Percentiles rank a stretch among this genome's conserved stretches.
Evolutionary conservation across 306 rosid species (phyloP).

Genomic region (Cicer chorassanicum): DNA sequence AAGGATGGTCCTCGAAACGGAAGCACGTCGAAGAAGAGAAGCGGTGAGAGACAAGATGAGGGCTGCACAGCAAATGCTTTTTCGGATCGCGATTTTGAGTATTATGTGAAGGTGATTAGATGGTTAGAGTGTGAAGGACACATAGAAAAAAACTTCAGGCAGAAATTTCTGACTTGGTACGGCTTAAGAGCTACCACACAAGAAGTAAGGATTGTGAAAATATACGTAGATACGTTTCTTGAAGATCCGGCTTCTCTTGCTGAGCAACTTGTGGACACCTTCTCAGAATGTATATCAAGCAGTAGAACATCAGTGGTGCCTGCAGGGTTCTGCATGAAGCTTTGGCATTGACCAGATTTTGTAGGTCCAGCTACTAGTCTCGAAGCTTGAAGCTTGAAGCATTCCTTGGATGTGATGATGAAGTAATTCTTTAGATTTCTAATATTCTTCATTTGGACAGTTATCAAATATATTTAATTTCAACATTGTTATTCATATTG

Average conservation of each 20-base stretch:
- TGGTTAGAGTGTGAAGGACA: constrained; percentile 95
- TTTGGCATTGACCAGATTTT: constrained; percentile 71
- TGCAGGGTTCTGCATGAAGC: constrained; percentile 88
- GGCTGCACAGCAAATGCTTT: constrained; percentile 55
- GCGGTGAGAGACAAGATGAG: constrained; percentile 60
- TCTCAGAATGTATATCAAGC: constrained; percentile 81
- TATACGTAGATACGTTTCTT: constrained; percentile 71
- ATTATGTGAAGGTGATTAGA: constrained; percentile 86
- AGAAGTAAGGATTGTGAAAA: constrained; percentile 81
- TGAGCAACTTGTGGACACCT: constrained; percentile 92
- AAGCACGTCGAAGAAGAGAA: constrained; percentile 77
- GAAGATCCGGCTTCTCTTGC: constrained; percentile 92
- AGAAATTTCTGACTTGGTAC: constrained; percentile 94
- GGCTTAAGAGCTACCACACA: constrained; percentile 84
- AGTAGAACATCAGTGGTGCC: constrained; percentile 70
- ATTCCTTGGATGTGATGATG: constrained; percentile 46
- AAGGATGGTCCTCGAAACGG: constrained; percentile 76
- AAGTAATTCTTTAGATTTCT: constrained; percentile 62
- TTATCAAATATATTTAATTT: constrained; percentile 52
- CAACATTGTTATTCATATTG: constrained; percentile 59
- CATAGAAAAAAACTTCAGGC: constrained; percentile 91
- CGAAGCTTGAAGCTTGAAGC: constrained; percentile 43
- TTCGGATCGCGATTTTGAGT: constrained; percentile 71
- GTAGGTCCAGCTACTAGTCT: constrained; percentile 41
- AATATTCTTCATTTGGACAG: constrained; percentile 54